phyloP scores from a whole-genome alignment of 176 grass and related monocot species.

The Themeda triandra region DNA sequence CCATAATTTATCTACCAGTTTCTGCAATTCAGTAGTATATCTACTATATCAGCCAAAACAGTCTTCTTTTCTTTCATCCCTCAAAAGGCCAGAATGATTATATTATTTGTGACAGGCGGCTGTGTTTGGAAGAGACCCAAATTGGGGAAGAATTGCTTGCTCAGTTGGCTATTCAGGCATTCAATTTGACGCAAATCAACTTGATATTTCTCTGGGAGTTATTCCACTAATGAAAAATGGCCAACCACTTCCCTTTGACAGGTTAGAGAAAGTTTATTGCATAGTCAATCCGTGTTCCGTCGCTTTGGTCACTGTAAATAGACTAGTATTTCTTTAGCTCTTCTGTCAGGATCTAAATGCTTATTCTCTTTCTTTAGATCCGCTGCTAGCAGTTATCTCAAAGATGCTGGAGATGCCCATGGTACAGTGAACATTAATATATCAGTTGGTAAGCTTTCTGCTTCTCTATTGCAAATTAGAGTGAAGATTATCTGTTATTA shows the following conservation, averaged over 20 bases:
- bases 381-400: slow-evolving; percentile 79
- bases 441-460: slow-evolving; percentile 73
- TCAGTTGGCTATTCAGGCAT: slow-evolving; percentile 88
- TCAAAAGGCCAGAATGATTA: slow-evolving; percentile 12
- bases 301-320: neutral
- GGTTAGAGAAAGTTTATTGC: slow-evolving; percentile 46
- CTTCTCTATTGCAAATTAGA: neutral
- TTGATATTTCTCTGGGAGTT: slow-evolving; percentile 86
- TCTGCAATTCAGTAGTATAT: neutral
- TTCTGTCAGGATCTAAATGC: slow-evolving; percentile 10
- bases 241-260: slow-evolving; percentile 89
- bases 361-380: slow-evolving; percentile 40
- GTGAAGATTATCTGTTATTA: neutral
- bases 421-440: slow-evolving; percentile 80
- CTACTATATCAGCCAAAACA: neutral
- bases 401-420: slow-evolving; percentile 75
- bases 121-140: slow-evolving; percentile 93
- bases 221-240: slow-evolving; percentile 90
- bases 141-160: slow-evolving; percentile 97
- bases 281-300: slow-evolving; percentile 14
- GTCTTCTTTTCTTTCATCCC: slow-evolving; percentile 10
- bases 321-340: neutral
- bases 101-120: slow-evolving; percentile 60
- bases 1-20: slow-evolving; percentile 19
- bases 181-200: slow-evolving; percentile 58